These are phyloP conservation scores for Jamesozyma piceae DNA, from an alignment of 805 yeast species.

Conservation along the genomic window DNA sequence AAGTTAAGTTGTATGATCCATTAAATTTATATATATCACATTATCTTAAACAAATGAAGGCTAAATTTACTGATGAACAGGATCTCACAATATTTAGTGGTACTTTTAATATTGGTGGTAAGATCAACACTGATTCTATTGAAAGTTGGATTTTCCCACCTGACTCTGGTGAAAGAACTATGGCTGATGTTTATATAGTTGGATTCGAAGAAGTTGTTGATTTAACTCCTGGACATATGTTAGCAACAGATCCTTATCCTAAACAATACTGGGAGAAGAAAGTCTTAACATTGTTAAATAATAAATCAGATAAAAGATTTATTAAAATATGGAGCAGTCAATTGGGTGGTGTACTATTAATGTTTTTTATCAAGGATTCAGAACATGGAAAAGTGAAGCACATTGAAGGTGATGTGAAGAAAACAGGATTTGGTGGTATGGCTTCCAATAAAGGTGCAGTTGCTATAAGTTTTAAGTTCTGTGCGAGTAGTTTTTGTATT, in stretches of 20 bases:
- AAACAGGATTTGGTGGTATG: constrained; percentile 91
- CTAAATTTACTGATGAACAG: constrained; percentile 50
- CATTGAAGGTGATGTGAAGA: constrained; percentile 65
- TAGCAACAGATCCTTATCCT: constrained; percentile 60
- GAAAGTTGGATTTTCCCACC: constrained; percentile 71
- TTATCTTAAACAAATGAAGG: constrained; percentile 42
- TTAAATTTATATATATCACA: constrained; percentile 72
- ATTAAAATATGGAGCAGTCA: constrained; percentile 64
- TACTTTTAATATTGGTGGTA: constrained; percentile 81
- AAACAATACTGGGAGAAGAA: constrained; percentile 58
- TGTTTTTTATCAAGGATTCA: constrained; percentile 54
- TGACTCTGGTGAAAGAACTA: constrained; percentile 19
- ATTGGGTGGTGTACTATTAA: constrained; percentile 71
- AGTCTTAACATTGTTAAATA: constrained; percentile 40
- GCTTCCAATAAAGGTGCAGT: constrained; percentile 77
- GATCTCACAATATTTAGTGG: constrained; percentile 67
- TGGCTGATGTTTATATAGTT: constrained; percentile 64
- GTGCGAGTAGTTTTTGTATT: constrained; percentile 65
- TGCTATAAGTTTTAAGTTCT: constrained; percentile 55
- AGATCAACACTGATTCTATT: constrained; percentile 46
- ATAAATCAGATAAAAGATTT: constrained; percentile 35
- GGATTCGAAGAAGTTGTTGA: constrained; percentile 90
- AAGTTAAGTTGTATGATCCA: constrained; percentile 78
- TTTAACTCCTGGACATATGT: constrained; percentile 71
- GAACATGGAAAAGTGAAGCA: constrained; percentile 45